phyloP scores from a whole-genome alignment of 1,284 basidiomycete species.

The Trichosporon sp. region DNA sequence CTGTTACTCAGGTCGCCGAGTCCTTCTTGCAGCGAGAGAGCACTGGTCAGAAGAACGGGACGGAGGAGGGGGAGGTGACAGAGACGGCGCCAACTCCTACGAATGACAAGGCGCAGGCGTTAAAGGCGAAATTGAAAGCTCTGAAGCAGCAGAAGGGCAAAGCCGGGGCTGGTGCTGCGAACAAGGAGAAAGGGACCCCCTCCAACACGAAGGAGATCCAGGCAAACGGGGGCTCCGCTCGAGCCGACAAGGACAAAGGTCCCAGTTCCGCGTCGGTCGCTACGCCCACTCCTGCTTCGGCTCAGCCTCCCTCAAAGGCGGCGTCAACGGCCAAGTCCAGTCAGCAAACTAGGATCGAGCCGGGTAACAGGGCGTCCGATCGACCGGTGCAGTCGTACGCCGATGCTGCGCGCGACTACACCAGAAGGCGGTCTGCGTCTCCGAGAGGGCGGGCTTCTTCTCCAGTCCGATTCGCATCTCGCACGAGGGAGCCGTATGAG shows the following conservation, averaged over 20 bases:
- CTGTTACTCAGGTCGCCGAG: conserved; percentile 6
- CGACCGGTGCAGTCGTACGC: neutral
- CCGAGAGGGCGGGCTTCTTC: neutral
- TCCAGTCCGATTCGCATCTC: neutral
- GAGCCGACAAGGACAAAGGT: neutral
- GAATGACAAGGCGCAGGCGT: neutral
- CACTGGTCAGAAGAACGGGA: neutral
- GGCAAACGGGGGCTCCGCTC: neutral
- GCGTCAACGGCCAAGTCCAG: neutral
- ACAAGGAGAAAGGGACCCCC: neutral
- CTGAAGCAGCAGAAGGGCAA: conserved; percentile 3
- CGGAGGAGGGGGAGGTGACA: conserved; percentile 6
- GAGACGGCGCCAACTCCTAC: neutral
- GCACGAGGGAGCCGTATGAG: neutral
- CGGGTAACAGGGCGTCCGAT: neutral
- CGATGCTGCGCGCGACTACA: neutral
- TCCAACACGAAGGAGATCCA: neutral
- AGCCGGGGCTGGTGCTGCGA: too few species aligned
- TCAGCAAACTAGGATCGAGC: neutral
- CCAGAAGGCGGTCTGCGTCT: neutral
- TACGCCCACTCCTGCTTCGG: too few species aligned
- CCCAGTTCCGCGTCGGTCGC: too few species aligned
- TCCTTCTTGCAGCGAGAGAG: conserved; percentile 7
- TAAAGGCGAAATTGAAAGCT: conserved; percentile 11
- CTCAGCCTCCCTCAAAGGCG: neutral